Evolutionary conservation across 768 basidiomycete genomes (phyloP).

Genomic region (Rhodotorula taiwanensis): DNA sequence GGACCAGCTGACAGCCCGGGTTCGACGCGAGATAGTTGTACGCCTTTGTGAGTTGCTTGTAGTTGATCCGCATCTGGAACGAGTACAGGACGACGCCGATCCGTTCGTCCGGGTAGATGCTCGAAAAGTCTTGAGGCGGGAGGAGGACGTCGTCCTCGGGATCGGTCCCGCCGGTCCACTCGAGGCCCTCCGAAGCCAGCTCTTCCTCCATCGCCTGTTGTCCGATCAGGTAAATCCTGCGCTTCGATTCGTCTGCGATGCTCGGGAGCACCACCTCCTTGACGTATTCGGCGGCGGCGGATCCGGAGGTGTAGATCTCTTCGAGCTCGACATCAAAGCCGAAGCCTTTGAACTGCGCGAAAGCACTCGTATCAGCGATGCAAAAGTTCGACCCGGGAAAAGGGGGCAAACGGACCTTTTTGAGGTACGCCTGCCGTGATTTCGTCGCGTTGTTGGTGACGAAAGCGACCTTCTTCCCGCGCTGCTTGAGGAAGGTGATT

Average conservation of each 20-base stretch:
- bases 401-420: conserved; percentile 72
- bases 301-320: conserved; percentile 92
- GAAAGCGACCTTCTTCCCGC: conserved; percentile 68
- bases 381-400: conserved; percentile 3
- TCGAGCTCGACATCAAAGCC: conserved; percentile 53
- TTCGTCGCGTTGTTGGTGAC: conserved; percentile 78
- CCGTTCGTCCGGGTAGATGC: conserved; percentile 53
- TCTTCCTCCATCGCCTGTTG: conserved; percentile 86
- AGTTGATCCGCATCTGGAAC: conserved; percentile 74
- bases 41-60: conserved; percentile 86
- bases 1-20: conserved; percentile 67
- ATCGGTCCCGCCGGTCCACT: conserved; percentile 75
- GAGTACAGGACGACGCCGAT: conserved; percentile 86
- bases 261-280: conserved; percentile 59
- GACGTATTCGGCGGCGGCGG: conserved; percentile 69
- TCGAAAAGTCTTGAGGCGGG: conserved; percentile 58
- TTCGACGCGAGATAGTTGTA: conserved; percentile 67
- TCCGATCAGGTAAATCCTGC: conserved; percentile 89
- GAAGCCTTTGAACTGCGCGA: conserved; percentile 47
- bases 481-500: conserved; percentile 17
- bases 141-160: conserved; percentile 75
- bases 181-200: conserved; percentile 73
- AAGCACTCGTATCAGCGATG: too few species aligned
- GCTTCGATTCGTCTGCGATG: conserved; percentile 66
- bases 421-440: conserved; percentile 75